These are phyloP conservation scores for Ophiocordyceps camponoti-rufipedis DNA, from an alignment of 2,329 filamentous ascomycete species.

Conservation along the genomic window DNA sequence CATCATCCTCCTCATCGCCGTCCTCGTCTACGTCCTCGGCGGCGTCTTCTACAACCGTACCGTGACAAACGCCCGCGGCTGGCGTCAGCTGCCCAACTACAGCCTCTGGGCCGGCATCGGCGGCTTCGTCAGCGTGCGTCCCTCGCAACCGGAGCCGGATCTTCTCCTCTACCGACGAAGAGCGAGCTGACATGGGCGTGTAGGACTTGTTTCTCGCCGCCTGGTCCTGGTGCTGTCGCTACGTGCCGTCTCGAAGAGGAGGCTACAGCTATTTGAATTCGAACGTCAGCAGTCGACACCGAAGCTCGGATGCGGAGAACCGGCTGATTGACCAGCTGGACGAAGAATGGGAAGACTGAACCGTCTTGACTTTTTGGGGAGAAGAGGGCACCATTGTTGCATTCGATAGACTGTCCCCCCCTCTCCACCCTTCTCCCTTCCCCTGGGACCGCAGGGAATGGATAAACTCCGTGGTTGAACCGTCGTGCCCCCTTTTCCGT, in stretches of 20 bases:
- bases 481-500: no score
- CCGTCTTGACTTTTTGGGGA: not conserved
- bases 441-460: no score
- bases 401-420: not conserved
- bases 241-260: slow-evolving; percentile 38
- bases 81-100: slow-evolving; percentile 92
- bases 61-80: slow-evolving; percentile 83
- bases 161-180: slow-evolving; percentile 10
- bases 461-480: no score
- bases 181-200: slow-evolving; percentile 1
- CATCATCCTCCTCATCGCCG: no score
- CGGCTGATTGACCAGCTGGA: slow-evolving; percentile 87
- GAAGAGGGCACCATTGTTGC: no score
- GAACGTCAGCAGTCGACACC: slow-evolving; percentile 28
- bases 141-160: slow-evolving; percentile 12
- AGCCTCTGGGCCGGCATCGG: slow-evolving; percentile 78
- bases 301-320: slow-evolving; percentile 66
- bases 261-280: slow-evolving; percentile 49
- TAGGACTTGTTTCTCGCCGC: slow-evolving; percentile 50
- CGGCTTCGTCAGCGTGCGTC: slow-evolving; percentile 53
- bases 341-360: slow-evolving; percentile 81
- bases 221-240: slow-evolving; percentile 50
- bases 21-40: slow-evolving; percentile 78
- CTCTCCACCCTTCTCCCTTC: not conserved
- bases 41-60: slow-evolving; percentile 92